These are phyloP conservation scores for Spathaspora arborariae DNA, from an alignment of 805 yeast genomes.

Conservation along the genomic window DNA sequence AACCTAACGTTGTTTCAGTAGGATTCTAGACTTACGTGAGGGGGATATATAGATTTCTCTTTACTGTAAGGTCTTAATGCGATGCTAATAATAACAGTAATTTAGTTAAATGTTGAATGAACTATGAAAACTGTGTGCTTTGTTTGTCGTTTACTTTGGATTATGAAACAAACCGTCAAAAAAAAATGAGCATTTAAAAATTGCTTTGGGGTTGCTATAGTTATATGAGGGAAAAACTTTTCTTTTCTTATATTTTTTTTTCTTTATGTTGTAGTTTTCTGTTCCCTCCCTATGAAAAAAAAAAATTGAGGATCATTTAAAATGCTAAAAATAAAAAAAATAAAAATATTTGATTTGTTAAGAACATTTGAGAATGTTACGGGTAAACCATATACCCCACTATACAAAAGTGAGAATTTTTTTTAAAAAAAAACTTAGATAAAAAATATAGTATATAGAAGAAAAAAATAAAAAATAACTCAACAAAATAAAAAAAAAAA, in stretches of 20 bases:
- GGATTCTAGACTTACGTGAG: neutral
- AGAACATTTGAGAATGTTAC: neutral
- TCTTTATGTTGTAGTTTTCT: no score
- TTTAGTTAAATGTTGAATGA: no score
- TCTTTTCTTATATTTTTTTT: neutral
- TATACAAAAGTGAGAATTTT: neutral
- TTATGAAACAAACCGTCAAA: neutral
- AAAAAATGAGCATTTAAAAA: no score
- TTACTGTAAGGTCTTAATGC: neutral
- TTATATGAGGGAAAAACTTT: neutral
- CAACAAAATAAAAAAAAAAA: neutral
- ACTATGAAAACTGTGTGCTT: no score
- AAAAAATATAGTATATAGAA: no score
- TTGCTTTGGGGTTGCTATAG: neutral
- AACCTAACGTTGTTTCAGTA: neutral
- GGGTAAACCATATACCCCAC: neutral
- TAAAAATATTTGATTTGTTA: neutral
- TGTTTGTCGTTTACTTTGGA: neutral
- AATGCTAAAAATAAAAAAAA: constrained; percentile 1
- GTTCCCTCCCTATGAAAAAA: neutral
- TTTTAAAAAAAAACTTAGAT: neutral
- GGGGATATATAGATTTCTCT: no score
- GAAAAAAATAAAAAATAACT: neutral
- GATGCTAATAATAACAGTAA: neutral
- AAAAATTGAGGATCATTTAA: no score